These are phyloP conservation scores for Millerozyma acaciae DNA, from an alignment of 805 yeast species.

Conservation along the genomic window DNA sequence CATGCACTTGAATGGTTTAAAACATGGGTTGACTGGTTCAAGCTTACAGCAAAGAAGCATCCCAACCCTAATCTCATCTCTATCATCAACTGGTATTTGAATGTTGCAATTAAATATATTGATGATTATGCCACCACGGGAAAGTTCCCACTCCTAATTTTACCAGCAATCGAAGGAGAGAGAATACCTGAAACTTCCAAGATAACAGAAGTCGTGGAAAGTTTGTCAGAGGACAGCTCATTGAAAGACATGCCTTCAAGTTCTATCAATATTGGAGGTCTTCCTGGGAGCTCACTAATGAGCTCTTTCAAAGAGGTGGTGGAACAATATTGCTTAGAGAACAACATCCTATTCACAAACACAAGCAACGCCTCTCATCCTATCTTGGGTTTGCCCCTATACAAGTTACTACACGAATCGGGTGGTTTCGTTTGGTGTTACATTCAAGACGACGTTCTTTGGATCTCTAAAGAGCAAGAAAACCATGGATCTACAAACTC, in stretches of 20 bases:
- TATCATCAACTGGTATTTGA: slow-evolving; percentile 20
- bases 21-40: slow-evolving; percentile 23
- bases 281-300: slow-evolving; percentile 40
- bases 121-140: slow-evolving; percentile 6
- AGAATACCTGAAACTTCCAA: slow-evolving; percentile 3
- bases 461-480: slow-evolving; percentile 27
- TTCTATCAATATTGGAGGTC: slow-evolving; percentile 23
- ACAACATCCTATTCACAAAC: slow-evolving; percentile 43
- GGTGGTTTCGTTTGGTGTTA: slow-evolving; percentile 42
- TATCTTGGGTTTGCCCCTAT: slow-evolving; percentile 42
- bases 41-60: background rate
- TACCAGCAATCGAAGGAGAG: slow-evolving; percentile 12
- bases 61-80: background rate
- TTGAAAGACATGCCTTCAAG: no score
- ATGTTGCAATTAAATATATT: slow-evolving; percentile 11
- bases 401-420: slow-evolving; percentile 30
- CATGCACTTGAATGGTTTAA: slow-evolving; percentile 27
- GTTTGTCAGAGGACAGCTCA: no score
- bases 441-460: slow-evolving; percentile 64
- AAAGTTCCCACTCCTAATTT: background rate
- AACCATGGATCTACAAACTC: slow-evolving; percentile 13
- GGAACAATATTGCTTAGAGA: slow-evolving; percentile 51
- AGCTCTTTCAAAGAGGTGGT: slow-evolving; percentile 64
- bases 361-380: slow-evolving; percentile 25
- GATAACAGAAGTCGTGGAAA: background rate